These are phyloP conservation scores for Fusarium equiseti DNA, from an alignment of 2,329 filamentous ascomycete species.

Conservation along the genomic window DNA sequence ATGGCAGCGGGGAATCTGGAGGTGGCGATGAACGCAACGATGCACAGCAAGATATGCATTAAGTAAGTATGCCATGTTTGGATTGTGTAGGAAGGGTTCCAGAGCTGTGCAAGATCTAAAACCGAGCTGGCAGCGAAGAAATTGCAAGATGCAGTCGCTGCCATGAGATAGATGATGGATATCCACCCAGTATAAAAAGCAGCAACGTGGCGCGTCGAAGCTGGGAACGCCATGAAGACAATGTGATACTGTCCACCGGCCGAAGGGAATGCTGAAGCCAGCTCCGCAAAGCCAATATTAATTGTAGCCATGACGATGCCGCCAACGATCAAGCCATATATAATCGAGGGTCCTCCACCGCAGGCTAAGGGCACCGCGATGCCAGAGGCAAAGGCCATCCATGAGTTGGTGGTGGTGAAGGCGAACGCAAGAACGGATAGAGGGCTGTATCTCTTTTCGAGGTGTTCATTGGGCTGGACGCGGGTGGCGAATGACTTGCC, in stretches of 20 bases:
- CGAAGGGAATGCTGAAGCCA: conserved; percentile 45
- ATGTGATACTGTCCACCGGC: conserved; percentile 47
- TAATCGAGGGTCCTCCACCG: conserved; percentile 43
- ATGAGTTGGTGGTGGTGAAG: conserved; percentile 47
- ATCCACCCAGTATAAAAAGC: conserved; percentile 46
- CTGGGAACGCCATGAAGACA: conserved; percentile 45
- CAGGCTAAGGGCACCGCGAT: conserved; percentile 43
- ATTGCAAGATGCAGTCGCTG: conserved; percentile 43
- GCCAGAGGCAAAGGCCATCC: conserved; percentile 46
- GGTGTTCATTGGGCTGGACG: conserved; percentile 17
- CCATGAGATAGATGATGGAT: conserved; percentile 46
- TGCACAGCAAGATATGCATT: conserved; percentile 42
- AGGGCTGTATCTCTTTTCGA: conserved; percentile 44
- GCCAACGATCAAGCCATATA: conserved; percentile 43
- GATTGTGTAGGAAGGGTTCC: conserved; percentile 36
- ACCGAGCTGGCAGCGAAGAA: conserved; percentile 45
- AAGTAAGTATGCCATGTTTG: conserved; percentile 46
- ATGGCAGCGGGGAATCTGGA: conserved; percentile 42
- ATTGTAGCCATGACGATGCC: conserved; percentile 43
- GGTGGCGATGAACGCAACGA: conserved; percentile 39
- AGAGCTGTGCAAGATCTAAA: conserved; percentile 39
- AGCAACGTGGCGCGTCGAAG: conserved; percentile 39
- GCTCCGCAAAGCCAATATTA: conserved; percentile 44
- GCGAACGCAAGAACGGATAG: conserved; percentile 46
- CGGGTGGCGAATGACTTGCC: conserved; percentile 28